Evolutionary conservation across 2,329 filamentous ascomycete genomes (phyloP), one percentile per base, ranked within the genome.

Genomic region (Hypoxylon sp.): DNA sequence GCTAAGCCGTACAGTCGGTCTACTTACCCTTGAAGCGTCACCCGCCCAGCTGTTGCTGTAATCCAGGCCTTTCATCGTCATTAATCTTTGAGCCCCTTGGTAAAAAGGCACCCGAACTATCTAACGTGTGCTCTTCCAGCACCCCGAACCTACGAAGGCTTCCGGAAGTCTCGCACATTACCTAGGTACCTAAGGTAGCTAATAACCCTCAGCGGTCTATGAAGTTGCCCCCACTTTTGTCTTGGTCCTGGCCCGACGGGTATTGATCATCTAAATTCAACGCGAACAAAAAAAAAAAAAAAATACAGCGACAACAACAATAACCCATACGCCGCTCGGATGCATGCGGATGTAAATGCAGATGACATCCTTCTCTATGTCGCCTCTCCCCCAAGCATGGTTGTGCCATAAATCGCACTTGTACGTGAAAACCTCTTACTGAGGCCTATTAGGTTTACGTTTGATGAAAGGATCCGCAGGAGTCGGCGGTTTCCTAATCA

Each of bases 401-500:
- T 37, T 37, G 13, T 37, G n/a, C n/a, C 32, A 26, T 20, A 19
- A 24, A 44, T 26, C 6, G 28, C 7, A 19, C 10, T 22, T 34
- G 19, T 6, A 11, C 24, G 4, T 46, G 13, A 46, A 5, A 41
- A 10, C 37, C 17, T 19, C 13, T 56, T 46, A 72, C 24, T 55
- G 67, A 56, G 71, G 71, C 48, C 54, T 68, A 51, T 71, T 73
- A 13, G 70, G 72, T 48, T 73, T 73, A 58, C 71, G 68, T 46
- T 54, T 70, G 59, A 73, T 73, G 37, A 73, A 73, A 43, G 72
- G 72, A 48, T 73, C 70, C 1, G 69, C 41, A 15, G 69, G 32
- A 57, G 49, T 59, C 17, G 68, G 60, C 19, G 37, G 60, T 39
- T 57, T 70, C 30, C 50, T 63, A 4, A 65, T 66, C 17, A 53